These are phyloP conservation scores for Mycena capillaripes DNA, from an alignment of 768 basidiomycete species.

Conservation along the genomic window DNA sequence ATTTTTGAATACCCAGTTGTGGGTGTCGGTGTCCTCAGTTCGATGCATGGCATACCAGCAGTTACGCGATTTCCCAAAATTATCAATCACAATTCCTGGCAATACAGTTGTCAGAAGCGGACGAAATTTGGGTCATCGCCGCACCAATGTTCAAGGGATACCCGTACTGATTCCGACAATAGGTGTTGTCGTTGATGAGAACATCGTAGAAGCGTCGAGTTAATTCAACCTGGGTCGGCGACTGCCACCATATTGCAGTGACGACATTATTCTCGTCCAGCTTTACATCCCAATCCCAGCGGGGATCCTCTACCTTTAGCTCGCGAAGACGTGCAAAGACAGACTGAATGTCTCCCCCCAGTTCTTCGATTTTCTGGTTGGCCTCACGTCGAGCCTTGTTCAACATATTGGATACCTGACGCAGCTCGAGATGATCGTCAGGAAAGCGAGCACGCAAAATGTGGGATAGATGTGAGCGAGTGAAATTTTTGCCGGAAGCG, in stretches of 20 bases:
- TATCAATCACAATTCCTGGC: constrained; percentile 44
- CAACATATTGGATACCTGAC: constrained; percentile 49
- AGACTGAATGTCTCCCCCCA: constrained; percentile 46
- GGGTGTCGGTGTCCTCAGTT: constrained; percentile 37
- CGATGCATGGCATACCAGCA: constrained; percentile 45
- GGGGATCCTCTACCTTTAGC: constrained; percentile 26
- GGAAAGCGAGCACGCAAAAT: constrained; percentile 30
- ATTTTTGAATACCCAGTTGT: too few relatives aligned
- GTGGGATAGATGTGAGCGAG: constrained; percentile 13
- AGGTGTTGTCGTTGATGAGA: constrained; percentile 48
- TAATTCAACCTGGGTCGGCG: constrained; percentile 44
- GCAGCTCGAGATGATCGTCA: constrained; percentile 42
- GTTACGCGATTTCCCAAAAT: constrained; percentile 40
- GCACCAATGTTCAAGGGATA: constrained; percentile 47
- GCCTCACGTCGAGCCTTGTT: constrained; percentile 35
- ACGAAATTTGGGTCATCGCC: neutral
- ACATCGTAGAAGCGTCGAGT: constrained; percentile 43
- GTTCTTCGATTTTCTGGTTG: constrained; percentile 28
- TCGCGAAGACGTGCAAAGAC: constrained; percentile 41
- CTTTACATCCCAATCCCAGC: constrained; percentile 43
- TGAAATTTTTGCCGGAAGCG: constrained; percentile 9
- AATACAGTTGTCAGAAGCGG: neutral
- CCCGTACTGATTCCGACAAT: constrained; percentile 42
- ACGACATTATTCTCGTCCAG: constrained; percentile 37
- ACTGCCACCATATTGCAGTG: constrained; percentile 49